phyloP scores from a whole-genome alignment of 306 rosid genomes.

The Inga leiocalycina region DNA sequence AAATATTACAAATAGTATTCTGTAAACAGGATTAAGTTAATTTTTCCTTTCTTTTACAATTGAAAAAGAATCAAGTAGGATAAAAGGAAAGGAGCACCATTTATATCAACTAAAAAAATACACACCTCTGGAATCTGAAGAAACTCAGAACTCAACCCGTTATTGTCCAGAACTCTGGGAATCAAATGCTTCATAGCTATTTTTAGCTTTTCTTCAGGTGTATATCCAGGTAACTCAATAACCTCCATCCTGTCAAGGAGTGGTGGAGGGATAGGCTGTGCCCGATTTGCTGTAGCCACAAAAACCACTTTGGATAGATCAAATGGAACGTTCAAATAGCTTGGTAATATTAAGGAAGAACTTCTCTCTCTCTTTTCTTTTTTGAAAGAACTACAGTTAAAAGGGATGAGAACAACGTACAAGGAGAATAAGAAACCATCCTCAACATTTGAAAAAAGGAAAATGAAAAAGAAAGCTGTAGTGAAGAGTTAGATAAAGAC shows the following conservation, averaged over 20 bases:
- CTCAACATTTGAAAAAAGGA: background rate
- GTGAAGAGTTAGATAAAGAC: conserved; percentile 11
- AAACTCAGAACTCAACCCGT: conserved; percentile 82
- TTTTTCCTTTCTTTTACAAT: background rate
- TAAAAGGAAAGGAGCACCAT: conserved; percentile 11
- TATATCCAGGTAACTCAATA: conserved; percentile 97
- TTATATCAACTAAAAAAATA: background rate
- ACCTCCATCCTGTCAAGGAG: conserved; percentile 99
- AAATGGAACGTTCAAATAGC: conserved; percentile 97
- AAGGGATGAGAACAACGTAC: background rate
- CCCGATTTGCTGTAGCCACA: conserved; percentile 95
- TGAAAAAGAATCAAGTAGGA: background rate
- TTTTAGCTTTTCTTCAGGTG: conserved; percentile 91
- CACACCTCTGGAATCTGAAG: conserved; percentile 95
- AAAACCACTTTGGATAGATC: conserved; percentile 94
- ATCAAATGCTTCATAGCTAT: conserved; percentile 91
- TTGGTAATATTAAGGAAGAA: conserved; percentile 66
- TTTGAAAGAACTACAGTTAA: too few species aligned
- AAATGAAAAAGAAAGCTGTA: background rate
- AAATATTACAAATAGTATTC: background rate
- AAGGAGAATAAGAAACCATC: conserved; percentile 14
- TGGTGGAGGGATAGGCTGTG: conserved; percentile 91
- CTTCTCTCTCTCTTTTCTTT: background rate
- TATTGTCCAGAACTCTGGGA: conserved; percentile 95
- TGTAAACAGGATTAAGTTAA: background rate